These are phyloP conservation scores for Ceratocystis cubensis DNA, from an alignment of 2,329 filamentous ascomycete genomes.

Conservation along the genomic window DNA sequence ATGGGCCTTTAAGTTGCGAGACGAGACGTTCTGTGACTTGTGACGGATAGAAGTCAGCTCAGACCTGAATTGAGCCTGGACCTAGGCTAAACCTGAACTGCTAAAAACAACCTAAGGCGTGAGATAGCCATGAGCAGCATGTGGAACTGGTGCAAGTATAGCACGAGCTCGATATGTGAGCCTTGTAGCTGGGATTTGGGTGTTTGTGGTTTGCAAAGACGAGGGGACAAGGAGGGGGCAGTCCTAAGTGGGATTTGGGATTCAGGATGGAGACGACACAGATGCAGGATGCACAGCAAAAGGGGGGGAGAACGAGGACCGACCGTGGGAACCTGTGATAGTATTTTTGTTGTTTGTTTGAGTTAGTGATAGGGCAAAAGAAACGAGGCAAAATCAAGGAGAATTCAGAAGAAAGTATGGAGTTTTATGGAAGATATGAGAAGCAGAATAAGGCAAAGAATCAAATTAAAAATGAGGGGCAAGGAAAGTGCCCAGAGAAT, in stretches of 20 bases:
- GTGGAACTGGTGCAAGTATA: slow-evolving; percentile 1
- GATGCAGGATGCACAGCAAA: slow-evolving; percentile 3
- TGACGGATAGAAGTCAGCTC: not conserved
- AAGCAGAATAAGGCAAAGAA: not conserved
- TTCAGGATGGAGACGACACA: slow-evolving; percentile 8
- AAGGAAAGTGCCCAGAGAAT: not conserved
- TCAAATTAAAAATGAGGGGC: not conserved
- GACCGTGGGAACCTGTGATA: not conserved
- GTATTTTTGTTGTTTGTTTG: not conserved
- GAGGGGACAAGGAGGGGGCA: no score
- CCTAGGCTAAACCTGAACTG: not conserved
- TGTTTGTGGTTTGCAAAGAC: not conserved
- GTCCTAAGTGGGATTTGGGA: not conserved
- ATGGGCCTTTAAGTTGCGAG: not conserved
- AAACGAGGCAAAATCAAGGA: not conserved
- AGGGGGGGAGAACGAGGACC: not conserved
- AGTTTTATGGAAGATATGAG: not conserved
- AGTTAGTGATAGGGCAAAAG: not conserved
- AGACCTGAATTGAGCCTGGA: not conserved
- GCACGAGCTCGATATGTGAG: not conserved
- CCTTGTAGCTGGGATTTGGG: not conserved
- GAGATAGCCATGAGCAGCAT: not conserved
- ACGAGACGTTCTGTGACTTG: not conserved
- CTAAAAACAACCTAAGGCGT: not conserved
- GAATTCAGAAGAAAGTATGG: not conserved